A percentile compares a stretch with the other conserved stretches of the same genome.
Evolutionary conservation across 371 early-diverging fungal species (phyloP).

Genomic region (Mucor mucedo): DNA sequence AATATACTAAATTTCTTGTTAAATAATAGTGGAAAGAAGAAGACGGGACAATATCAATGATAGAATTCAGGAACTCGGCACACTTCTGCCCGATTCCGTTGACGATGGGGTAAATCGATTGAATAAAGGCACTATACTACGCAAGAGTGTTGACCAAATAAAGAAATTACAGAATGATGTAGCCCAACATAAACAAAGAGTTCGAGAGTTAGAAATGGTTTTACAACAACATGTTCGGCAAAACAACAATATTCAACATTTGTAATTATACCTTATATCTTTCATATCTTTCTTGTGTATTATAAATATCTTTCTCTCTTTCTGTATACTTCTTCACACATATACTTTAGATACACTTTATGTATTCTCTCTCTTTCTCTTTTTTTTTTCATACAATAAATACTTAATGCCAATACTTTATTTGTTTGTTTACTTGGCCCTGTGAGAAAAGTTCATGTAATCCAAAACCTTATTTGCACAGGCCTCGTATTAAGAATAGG

Average conservation of each 20-base stretch:
- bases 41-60: slow-evolving; percentile 97
- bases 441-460: not conserved
- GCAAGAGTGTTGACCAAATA: slow-evolving; percentile 91
- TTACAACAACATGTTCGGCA: slow-evolving; percentile 29
- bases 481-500: too few species aligned
- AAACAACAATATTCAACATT: not conserved
- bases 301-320: slow-evolving; percentile 2
- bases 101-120: slow-evolving; percentile 72
- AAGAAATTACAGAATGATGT: slow-evolving; percentile 69
- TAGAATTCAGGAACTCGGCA: slow-evolving; percentile 90
- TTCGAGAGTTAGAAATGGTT: slow-evolving; percentile 71
- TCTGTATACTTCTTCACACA: not conserved
- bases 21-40: slow-evolving; percentile 81
- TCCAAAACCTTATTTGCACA: too few species aligned
- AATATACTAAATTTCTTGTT: not conserved
- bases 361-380: not conserved
- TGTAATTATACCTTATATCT: not conserved
- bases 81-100: slow-evolving; percentile 77
- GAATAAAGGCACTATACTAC: slow-evolving; percentile 85
- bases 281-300: not conserved
- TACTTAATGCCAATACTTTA: not conserved
- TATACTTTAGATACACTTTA: not conserved
- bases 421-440: not conserved
- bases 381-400: not conserved
- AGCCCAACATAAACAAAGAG: slow-evolving; percentile 62